phyloP scores from a whole-genome alignment of 306 rosid genomes.

The Acacia acuminata region DNA sequence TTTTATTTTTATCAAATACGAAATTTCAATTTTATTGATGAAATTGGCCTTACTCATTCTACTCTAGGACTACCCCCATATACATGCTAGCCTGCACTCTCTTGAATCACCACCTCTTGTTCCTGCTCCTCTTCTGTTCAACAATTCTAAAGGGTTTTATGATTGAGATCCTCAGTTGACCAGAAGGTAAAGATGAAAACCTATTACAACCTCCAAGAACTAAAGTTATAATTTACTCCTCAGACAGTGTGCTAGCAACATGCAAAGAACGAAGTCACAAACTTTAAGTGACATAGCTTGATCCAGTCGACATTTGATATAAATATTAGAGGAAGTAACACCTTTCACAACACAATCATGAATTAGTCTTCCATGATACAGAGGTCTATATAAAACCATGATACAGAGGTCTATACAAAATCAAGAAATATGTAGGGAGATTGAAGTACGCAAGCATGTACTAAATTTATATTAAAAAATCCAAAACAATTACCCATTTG shows the following conservation, averaged over 20 bases:
- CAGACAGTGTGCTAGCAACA: neutral
- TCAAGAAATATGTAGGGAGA: neutral
- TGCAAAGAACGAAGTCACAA: neutral
- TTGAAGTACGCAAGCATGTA: neutral
- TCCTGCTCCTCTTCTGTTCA: neutral
- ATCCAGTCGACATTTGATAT: neutral
- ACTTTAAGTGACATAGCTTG: neutral
- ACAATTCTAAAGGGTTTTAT: neutral
- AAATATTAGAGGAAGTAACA: neutral
- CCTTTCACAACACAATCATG: neutral
- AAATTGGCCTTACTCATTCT: neutral
- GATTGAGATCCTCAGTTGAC: neutral
- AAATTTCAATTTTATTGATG: neutral
- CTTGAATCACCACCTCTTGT: neutral
- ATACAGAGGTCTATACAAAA: neutral
- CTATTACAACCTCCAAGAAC: neutral
- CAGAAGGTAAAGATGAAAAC: neutral
- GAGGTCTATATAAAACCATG: neutral
- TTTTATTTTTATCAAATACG: neutral
- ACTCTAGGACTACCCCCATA: neutral
- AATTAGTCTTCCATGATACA: neutral
- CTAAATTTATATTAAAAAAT: neutral
- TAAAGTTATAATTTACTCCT: neutral
- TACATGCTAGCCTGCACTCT: neutral
- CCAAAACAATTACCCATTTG: neutral